Conservation (phyloP, 352 stramenopile genomes). For the Pythium insidiosum region DNA sequence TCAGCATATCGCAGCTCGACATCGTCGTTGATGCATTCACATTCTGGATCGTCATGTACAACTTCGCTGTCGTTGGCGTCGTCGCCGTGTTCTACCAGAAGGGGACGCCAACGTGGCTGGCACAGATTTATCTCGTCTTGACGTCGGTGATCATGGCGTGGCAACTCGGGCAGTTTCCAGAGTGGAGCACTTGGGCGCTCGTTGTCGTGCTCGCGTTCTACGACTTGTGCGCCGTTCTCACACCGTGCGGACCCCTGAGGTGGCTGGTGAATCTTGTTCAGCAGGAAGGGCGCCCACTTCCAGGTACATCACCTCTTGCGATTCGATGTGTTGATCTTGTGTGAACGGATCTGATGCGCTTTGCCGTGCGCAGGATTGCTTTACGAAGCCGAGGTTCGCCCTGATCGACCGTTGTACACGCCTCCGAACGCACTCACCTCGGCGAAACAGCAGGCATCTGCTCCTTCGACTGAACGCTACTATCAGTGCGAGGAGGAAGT, state of each 20-base stretch:
- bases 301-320: slow-evolving; percentile 48
- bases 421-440: no score
- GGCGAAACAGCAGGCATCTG: no score
- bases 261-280: slow-evolving; percentile 94
- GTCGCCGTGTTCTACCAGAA: slow-evolving; percentile 90
- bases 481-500: slow-evolving; percentile 64
- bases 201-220: slow-evolving; percentile 96
- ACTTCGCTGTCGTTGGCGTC: slow-evolving; percentile 88
- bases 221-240: slow-evolving; percentile 98
- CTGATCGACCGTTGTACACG: slow-evolving; percentile 17
- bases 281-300: slow-evolving; percentile 82
- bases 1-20: slow-evolving; percentile 52
- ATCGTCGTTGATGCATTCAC: slow-evolving; percentile 55
- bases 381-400: slow-evolving; percentile 63
- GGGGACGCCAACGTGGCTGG: slow-evolving; percentile 71
- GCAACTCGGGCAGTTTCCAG: slow-evolving; percentile 95
- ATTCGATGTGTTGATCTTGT: neutral
- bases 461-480: no score
- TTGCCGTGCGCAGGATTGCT: slow-evolving; percentile 34
- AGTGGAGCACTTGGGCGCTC: slow-evolving; percentile 90
- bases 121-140: slow-evolving; percentile 92
- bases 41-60: slow-evolving; percentile 83
- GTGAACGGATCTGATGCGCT: neutral
- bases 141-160: slow-evolving; percentile 98
- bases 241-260: slow-evolving; percentile 96